A percentile compares a stretch with the other conserved stretches of the same genome.
Conservation (phyloP, 2,329 filamentous ascomycete genomes). For the Macrophomina pseudophaseolina region DNA sequence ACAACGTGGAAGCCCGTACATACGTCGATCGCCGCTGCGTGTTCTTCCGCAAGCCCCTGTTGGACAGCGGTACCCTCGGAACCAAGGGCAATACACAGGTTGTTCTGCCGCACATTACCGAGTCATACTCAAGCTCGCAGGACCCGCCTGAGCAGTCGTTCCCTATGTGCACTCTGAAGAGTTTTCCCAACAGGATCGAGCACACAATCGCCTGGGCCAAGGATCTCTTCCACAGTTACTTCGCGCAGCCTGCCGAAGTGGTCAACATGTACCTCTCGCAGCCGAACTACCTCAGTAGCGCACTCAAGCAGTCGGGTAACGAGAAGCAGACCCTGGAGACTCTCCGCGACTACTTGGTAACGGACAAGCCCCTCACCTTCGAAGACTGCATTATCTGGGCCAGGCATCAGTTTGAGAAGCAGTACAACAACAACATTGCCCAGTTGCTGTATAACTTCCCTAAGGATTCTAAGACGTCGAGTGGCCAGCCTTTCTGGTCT, state of each 20-base stretch:
- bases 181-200: slow-evolving; percentile 98
- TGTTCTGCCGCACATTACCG: slow-evolving; percentile 85
- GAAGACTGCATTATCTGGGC: slow-evolving; percentile 98
- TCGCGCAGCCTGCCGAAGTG: slow-evolving; percentile 90
- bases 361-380: slow-evolving; percentile 87
- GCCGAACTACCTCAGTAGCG: slow-evolving; percentile 84
- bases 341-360: slow-evolving; percentile 86
- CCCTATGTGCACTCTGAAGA: slow-evolving; percentile 96
- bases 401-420: slow-evolving; percentile 89
- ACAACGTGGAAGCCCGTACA: slow-evolving; percentile 95
- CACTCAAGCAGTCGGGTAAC: slow-evolving; percentile 90
- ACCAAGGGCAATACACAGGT: slow-evolving; percentile 99
- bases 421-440: slow-evolving; percentile 96
- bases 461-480: slow-evolving; percentile 87
- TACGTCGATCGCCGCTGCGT: slow-evolving; percentile 97
- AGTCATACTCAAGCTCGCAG: slow-evolving; percentile 96
- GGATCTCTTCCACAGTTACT: slow-evolving; percentile 92
- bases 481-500: slow-evolving; percentile 94
- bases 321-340: slow-evolving; percentile 93
- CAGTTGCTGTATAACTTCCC: slow-evolving; percentile 97
- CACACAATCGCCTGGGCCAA: slow-evolving; percentile 98
- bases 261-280: slow-evolving; percentile 94
- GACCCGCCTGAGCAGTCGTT: slow-evolving; percentile 98
- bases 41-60: slow-evolving; percentile 95
- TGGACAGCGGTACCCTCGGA: slow-evolving; percentile 97